These are phyloP conservation scores for Domatiomyces catenatus DNA, from an alignment of 2,329 filamentous ascomycete genomes.

Conservation along the genomic window DNA sequence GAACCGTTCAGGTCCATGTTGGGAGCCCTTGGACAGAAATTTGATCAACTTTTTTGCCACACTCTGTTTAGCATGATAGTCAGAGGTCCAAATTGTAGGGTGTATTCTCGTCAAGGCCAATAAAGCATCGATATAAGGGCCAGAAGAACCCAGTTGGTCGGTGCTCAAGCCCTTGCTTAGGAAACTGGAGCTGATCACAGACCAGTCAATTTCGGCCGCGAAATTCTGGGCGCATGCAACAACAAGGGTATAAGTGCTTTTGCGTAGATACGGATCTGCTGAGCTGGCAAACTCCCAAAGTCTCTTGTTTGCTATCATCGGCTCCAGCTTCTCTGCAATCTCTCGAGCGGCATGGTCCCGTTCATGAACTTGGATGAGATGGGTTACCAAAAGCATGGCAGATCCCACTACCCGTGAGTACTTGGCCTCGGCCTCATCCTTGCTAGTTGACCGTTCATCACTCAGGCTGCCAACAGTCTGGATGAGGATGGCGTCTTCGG, in stretches of 20 bases:
- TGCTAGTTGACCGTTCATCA: slow-evolving; percentile 69
- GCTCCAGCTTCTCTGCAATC: slow-evolving; percentile 13
- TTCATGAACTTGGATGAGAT: slow-evolving; percentile 28
- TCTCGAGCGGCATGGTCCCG: slow-evolving; percentile 18
- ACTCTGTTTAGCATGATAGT: slow-evolving; percentile 43
- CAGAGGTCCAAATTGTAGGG: slow-evolving; percentile 58
- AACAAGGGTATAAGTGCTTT: slow-evolving; percentile 42
- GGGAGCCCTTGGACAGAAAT: slow-evolving; percentile 71
- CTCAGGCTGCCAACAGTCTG: slow-evolving; percentile 73
- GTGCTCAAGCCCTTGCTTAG: slow-evolving; percentile 59
- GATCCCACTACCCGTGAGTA: slow-evolving; percentile 63
- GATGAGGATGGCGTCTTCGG: slow-evolving; percentile 56
- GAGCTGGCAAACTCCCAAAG: slow-evolving; percentile 46
- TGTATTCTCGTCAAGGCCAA: slow-evolving; percentile 47
- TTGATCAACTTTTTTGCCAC: slow-evolving; percentile 45
- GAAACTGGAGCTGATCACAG: slow-evolving; percentile 51
- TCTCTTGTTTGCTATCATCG: slow-evolving; percentile 45
- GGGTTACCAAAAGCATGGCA: slow-evolving; percentile 39
- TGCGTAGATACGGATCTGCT: slow-evolving; percentile 42
- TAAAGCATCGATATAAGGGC: slow-evolving; percentile 54
- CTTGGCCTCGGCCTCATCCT: slow-evolving; percentile 74
- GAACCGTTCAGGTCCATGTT: slow-evolving; percentile 54
- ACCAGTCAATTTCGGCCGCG: slow-evolving; percentile 41
- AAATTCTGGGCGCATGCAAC: slow-evolving; percentile 36
- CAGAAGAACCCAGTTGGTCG: slow-evolving; percentile 57